These are phyloP conservation scores for Exserohilum turcica DNA, from an alignment of 2,329 filamentous ascomycete genomes.

Conservation along the genomic window DNA sequence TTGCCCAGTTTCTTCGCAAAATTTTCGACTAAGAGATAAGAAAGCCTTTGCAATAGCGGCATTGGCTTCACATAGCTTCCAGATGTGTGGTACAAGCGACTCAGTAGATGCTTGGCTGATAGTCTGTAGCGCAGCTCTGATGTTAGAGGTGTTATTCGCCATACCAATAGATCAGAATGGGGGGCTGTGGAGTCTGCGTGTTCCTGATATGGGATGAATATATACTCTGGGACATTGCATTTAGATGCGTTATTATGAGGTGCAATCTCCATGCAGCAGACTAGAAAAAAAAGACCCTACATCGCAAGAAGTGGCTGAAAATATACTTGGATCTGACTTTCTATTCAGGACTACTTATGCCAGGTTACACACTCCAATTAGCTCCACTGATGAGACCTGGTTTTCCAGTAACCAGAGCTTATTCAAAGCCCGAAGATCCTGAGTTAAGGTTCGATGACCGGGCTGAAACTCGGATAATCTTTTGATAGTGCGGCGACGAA, in stretches of 20 bases:
- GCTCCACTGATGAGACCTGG: background rate
- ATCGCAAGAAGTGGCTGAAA: too few species aligned
- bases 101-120: background rate
- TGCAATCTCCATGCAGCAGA: background rate
- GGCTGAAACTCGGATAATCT: background rate
- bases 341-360: background rate
- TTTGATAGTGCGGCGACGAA: background rate
- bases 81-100: conserved; percentile 1
- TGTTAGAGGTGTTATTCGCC: background rate
- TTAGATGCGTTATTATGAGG: background rate
- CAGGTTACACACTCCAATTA: background rate
- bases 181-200: background rate
- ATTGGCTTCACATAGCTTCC: conserved; percentile 10
- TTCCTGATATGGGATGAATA: background rate
- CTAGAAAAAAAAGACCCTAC: background rate
- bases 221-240: background rate
- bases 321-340: background rate
- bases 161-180: background rate
- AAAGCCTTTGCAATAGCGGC: conserved; percentile 8
- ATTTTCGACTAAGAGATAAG: conserved; percentile 1
- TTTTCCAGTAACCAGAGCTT: background rate
- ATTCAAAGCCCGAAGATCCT: background rate
- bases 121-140: conserved; percentile 5
- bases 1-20: background rate
- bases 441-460: background rate